Conservation (phyloP, 1,139 yeast genomes). For the Pichia sp. region DNA sequence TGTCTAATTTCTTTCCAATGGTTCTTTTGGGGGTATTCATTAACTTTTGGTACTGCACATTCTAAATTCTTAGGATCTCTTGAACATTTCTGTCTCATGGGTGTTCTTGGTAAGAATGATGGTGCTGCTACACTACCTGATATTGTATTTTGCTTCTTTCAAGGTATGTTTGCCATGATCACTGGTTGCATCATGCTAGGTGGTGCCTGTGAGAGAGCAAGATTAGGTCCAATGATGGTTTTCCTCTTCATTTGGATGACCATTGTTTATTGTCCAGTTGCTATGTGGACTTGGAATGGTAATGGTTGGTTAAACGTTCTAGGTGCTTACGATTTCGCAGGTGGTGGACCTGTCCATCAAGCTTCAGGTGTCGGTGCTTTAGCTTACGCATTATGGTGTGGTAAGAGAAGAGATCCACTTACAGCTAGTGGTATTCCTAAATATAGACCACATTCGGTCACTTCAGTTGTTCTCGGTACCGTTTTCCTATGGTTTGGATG, state of each 20-base stretch:
- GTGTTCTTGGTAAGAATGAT: constrained; percentile 77
- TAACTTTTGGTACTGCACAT: constrained; percentile 69
- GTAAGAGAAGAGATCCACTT: constrained; percentile 83
- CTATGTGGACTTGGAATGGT: constrained; percentile 96
- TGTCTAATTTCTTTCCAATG: constrained; percentile 83
- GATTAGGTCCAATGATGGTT: constrained; percentile 93
- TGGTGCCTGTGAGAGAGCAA: constrained; percentile 97
- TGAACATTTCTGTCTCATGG: constrained; percentile 68
- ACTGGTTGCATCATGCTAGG: constrained; percentile 94
- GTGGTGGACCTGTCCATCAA: constrained; percentile 98
- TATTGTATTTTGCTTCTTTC: constrained; percentile 80
- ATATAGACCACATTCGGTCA: constrained; percentile 86
- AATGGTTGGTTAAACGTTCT: constrained; percentile 79
- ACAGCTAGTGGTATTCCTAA: constrained; percentile 67
- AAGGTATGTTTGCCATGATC: constrained; percentile 92
- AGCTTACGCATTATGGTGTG: constrained; percentile 84
- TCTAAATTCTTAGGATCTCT: constrained; percentile 65
- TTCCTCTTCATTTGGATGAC: constrained; percentile 92
- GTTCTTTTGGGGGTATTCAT: constrained; percentile 97
- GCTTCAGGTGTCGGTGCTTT: constrained; percentile 92
- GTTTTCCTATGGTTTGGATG: constrained; percentile 96
- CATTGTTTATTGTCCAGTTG: constrained; percentile 91
- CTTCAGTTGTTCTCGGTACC: constrained; percentile 89
- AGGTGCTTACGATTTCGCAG: constrained; percentile 93
- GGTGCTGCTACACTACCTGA: constrained; percentile 67